Conservation (phyloP, 1,284 basidiomycete species). For the Moesziomyces sp. region DNA sequence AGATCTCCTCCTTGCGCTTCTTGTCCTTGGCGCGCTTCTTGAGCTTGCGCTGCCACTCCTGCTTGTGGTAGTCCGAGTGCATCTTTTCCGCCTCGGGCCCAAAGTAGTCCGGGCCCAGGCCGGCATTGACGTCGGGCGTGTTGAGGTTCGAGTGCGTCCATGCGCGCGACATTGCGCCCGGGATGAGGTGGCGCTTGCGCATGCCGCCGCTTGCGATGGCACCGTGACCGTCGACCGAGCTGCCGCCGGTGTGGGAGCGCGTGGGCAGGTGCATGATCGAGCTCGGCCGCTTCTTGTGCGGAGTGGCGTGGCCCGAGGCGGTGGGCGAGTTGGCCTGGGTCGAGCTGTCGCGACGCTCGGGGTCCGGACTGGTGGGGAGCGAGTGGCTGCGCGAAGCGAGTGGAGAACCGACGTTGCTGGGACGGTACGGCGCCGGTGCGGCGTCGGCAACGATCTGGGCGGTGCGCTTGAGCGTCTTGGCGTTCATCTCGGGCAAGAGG, state of each 20-base stretch:
- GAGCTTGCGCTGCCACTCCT: conserved; percentile 65
- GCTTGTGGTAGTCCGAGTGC: conserved; percentile 38
- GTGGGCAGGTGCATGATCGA: conserved; percentile 49
- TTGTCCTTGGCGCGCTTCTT: conserved; percentile 61
- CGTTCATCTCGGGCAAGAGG: conserved; percentile 66
- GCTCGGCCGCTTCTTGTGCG: conserved; percentile 38
- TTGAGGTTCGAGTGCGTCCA: conserved; percentile 53
- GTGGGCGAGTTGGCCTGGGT: conserved; percentile 41
- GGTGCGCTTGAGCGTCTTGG: conserved; percentile 64
- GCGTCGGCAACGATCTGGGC: conserved; percentile 66
- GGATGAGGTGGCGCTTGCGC: conserved; percentile 12
- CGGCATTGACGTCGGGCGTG: conserved; percentile 49
- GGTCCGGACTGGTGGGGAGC: conserved; percentile 34
- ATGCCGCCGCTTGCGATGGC: conserved; percentile 10
- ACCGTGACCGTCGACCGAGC: conserved; percentile 25
- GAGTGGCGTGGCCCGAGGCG: conserved; percentile 33
- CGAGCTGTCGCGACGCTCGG: conserved; percentile 34
- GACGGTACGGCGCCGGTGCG: conserved; percentile 47
- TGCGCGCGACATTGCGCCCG: conserved; percentile 35
- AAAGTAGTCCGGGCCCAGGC: conserved; percentile 59
- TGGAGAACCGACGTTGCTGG: conserved; percentile 35
- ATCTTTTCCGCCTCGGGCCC: conserved; percentile 44
- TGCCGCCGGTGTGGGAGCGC: conserved; percentile 42
- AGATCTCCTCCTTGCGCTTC: conserved; percentile 65
- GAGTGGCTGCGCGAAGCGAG: conserved; percentile 41